Conservation (phyloP, 2,329 filamentous ascomycete genomes). For the Exophiala calicioides region DNA sequence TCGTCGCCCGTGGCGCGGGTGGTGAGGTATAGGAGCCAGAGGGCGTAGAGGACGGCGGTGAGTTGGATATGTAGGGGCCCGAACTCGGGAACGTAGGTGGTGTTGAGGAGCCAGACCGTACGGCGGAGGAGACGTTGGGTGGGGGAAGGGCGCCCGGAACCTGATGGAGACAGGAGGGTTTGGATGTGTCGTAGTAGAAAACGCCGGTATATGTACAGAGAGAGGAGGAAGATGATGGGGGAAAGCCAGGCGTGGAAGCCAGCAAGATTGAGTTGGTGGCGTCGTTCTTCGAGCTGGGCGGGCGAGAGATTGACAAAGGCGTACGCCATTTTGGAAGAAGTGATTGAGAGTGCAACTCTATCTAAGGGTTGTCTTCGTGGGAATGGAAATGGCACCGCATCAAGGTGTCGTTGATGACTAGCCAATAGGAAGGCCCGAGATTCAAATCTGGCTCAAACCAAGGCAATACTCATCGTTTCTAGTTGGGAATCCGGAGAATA, state of each 20-base stretch:
- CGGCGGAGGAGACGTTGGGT: slow-evolving; percentile 13
- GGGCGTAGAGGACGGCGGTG: slow-evolving; percentile 20
- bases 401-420: too few relatives aligned
- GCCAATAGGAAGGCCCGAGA: too few relatives aligned
- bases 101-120: slow-evolving; percentile 21
- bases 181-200: slow-evolving; percentile 15
- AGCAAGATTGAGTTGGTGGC: slow-evolving; percentile 56
- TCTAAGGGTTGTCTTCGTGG: not conserved
- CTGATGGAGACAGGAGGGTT: not conserved
- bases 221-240: slow-evolving; percentile 48
- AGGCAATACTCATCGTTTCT: too few relatives aligned
- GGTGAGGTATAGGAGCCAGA: slow-evolving; percentile 27
- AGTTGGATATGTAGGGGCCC: slow-evolving; percentile 26
- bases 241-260: slow-evolving; percentile 59
- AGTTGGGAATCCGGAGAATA: too few relatives aligned
- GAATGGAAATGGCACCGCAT: not conserved
- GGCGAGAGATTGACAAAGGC: slow-evolving; percentile 55
- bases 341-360: not conserved
- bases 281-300: slow-evolving; percentile 52
- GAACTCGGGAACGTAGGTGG: slow-evolving; percentile 25
- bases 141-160: too few relatives aligned
- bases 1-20: slow-evolving; percentile 40
- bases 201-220: slow-evolving; percentile 39
- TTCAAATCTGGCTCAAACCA: too few relatives aligned
- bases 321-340: slow-evolving; percentile 39